phyloP scores from a whole-genome alignment of 2,329 filamentous ascomycete genomes.

The Beauveria sp. region DNA sequence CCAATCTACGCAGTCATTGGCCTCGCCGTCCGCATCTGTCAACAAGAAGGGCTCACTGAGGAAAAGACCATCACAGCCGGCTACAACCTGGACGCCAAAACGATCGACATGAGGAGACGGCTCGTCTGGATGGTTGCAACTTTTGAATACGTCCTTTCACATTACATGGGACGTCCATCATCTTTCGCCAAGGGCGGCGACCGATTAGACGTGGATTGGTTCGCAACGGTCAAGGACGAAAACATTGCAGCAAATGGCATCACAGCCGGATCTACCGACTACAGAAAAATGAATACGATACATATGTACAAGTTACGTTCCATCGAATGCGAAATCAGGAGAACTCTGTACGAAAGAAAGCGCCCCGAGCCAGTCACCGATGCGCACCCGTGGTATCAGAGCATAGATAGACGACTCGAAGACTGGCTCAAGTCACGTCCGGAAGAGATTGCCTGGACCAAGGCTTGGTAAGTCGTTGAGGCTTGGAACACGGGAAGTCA shows the following conservation, averaged over 20 bases:
- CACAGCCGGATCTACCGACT: constrained; percentile 59
- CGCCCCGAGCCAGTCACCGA: constrained; percentile 68
- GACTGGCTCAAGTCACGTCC: constrained; percentile 73
- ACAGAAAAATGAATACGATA: constrained; percentile 82
- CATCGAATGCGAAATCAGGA: constrained; percentile 78
- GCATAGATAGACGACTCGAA: constrained; percentile 71
- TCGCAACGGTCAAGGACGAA: constrained; percentile 72
- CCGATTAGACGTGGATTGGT: constrained; percentile 78
- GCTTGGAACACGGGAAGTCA: not conserved
- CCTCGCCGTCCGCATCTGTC: constrained; percentile 77
- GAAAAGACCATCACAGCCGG: constrained; percentile 75
- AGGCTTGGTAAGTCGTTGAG: constrained; percentile 59
- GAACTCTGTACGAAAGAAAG: constrained; percentile 80
- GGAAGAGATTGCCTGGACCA: constrained; percentile 62
- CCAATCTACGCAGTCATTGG: constrained; percentile 92
- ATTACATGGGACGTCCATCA: constrained; percentile 80
- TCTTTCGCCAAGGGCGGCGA: constrained; percentile 73
- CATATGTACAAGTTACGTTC: constrained; percentile 91
- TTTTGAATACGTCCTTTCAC: constrained; percentile 83
- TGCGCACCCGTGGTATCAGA: constrained; percentile 75
- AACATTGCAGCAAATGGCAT: constrained; percentile 76
- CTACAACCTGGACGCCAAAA: constrained; percentile 55
- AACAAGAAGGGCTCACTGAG: constrained; percentile 79
- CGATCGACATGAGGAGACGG: constrained; percentile 82
- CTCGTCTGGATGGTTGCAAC: constrained; percentile 81